Percentiles rank a stretch among this genome's conserved stretches.
Evolutionary conservation across 2,329 filamentous ascomycete genomes (phyloP).

Genomic region (Fusarium oxysporum): DNA sequence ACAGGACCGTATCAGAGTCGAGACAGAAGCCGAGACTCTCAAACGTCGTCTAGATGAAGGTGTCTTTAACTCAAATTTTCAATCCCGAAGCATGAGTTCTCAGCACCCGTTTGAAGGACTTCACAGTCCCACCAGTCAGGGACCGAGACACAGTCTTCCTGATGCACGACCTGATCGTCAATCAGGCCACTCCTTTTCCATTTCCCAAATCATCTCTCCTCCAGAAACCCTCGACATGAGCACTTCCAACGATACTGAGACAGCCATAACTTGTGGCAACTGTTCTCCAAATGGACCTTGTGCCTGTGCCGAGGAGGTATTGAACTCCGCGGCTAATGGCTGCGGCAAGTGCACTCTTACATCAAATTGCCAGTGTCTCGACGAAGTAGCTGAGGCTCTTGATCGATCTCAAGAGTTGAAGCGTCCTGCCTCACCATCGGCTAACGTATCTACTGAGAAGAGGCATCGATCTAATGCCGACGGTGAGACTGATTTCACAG

Average conservation of each 20-base stretch:
- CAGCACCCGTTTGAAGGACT: constrained; percentile 46
- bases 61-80: constrained; percentile 43
- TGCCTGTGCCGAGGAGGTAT: constrained; percentile 69
- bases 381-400: constrained; percentile 66
- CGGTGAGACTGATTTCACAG: constrained; percentile 79
- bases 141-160: constrained; percentile 45
- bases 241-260: constrained; percentile 45
- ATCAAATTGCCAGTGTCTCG: constrained; percentile 72
- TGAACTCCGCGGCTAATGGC: constrained; percentile 65
- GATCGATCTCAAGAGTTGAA: constrained; percentile 57
- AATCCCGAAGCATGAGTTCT: constrained; percentile 45
- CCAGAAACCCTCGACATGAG: constrained; percentile 56
- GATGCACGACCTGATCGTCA: constrained; percentile 44
- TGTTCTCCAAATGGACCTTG: constrained; percentile 66
- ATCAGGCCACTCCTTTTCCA: constrained; percentile 61
- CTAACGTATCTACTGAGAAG: constrained; percentile 62
- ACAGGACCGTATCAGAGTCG: constrained; percentile 58
- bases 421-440: constrained; percentile 61
- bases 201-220: constrained; percentile 68
- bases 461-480: constrained; percentile 64
- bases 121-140: constrained; percentile 44
- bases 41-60: constrained; percentile 48
- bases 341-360: constrained; percentile 75
- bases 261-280: constrained; percentile 64
- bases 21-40: constrained; percentile 54